These are phyloP conservation scores for Leishmania guyanensis DNA, from an alignment of 208 protist species.

Conservation along the genomic window DNA sequence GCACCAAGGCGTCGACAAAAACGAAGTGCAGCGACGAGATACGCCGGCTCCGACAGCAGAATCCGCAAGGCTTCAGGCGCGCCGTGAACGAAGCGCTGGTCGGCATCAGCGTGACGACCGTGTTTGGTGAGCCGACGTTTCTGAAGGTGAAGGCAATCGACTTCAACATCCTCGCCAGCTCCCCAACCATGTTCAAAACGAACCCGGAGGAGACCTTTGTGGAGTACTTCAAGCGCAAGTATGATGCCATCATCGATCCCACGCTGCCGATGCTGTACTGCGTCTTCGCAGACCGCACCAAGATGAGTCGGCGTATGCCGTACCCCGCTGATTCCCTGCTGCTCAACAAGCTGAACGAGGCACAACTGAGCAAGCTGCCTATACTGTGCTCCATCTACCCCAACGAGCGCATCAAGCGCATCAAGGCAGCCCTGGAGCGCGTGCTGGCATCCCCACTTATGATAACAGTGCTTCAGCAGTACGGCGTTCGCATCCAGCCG, in stretches of 20 bases:
- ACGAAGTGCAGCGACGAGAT: conserved; percentile 21
- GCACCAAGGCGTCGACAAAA: conserved; percentile 19
- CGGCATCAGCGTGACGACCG: conserved; percentile 26
- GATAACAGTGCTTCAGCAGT: conserved; percentile 37
- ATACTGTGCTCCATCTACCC: conserved; percentile 61
- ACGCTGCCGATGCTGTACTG: conserved; percentile 29
- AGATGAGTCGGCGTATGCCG: conserved; percentile 16
- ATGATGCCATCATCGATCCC: conserved; percentile 31
- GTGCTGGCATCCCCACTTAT: conserved; percentile 18
- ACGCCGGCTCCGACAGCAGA: conserved; percentile 1
- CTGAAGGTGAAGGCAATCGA: conserved; percentile 35
- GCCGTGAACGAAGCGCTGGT: conserved; percentile 14
- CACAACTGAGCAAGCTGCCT: conserved; percentile 43
- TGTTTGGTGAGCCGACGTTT: conserved; percentile 24
- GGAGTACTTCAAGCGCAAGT: conserved; percentile 51
- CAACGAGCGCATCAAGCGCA: conserved; percentile 32
- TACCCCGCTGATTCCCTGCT: conserved; percentile 53
- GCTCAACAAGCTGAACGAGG: conserved; percentile 31
- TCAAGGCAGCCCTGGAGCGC: conserved; percentile 26
- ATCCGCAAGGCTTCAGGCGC: conserved; percentile 10
- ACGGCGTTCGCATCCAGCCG: conserved; percentile 38
- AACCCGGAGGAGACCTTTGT: conserved; percentile 35
- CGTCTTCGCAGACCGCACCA: conserved; percentile 14
- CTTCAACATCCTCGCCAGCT: conserved; percentile 20
- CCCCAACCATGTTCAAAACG: conserved; percentile 17